Evolutionary conservation across 2,329 filamentous ascomycete genomes (phyloP), one percentile per base, ranked within the genome.

Genomic region (Phyllachora maydis): DNA sequence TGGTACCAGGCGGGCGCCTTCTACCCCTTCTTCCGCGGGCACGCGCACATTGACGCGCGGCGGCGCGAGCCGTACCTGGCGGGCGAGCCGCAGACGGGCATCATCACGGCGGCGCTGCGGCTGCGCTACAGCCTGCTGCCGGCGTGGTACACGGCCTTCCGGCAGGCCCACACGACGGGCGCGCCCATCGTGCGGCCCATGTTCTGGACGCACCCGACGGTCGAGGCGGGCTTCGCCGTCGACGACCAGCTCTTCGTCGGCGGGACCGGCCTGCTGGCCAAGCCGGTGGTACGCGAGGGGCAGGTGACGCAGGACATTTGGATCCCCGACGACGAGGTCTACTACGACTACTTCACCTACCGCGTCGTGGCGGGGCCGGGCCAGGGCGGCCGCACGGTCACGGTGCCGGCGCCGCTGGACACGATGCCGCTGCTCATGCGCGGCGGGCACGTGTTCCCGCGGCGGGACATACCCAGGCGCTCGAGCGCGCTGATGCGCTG

Each of bases 271-370:
- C 45, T 59, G 6, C 66, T 98, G n/a, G 79, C 70, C 19, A 95
- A 93, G 52, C 88, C 88, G 0, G 71, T 95, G 9, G 75, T 82
- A 2, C 65, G 71, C 13, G 69, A 91, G 47, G 76, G 70, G 32
- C 69, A 72, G 22, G 61, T 64, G 11, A 68, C 65, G 11, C 68
- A 72, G 1, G 71, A 82, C 11, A 65, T 98, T 27, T 93, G 90
- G 51, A 67, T 98, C 25, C 74, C 83, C 1, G 85, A 95, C 35
- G 65, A 74, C 28, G 78, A 90, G 46, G 63, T 76, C 25, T 95
- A 98, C 49, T 98, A 83, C 40, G 78, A 95, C 49, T 98, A 98
- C 54, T 90, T 88, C 42, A 79, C 79, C 37, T 93, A 81, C 51
- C 63, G 73, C 13, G 50, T 60, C 5, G 46, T 46, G 2, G 55